A percentile compares a stretch with the other conserved stretches of the same genome.
phyloP scores from a whole-genome alignment of 768 basidiomycete species.

The Suillus weaverae region DNA sequence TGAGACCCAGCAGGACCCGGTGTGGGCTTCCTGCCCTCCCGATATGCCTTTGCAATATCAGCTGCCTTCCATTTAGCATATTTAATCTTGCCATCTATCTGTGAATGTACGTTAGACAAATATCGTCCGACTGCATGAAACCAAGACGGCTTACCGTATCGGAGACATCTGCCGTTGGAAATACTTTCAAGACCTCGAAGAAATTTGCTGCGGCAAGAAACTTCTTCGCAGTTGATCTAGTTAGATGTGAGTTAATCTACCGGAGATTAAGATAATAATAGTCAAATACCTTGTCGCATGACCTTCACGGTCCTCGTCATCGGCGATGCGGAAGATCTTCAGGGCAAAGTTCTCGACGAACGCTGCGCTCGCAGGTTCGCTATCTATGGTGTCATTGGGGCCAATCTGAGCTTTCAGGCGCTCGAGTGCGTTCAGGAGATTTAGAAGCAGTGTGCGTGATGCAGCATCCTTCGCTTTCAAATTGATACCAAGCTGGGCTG shows the following conservation, averaged over 20 bases:
- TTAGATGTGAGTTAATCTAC: conserved; percentile 10
- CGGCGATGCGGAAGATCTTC: conserved; percentile 83
- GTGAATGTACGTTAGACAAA: conserved; percentile 6
- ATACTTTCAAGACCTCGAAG: conserved; percentile 82
- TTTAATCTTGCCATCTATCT: conserved; percentile 86
- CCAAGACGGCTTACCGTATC: conserved; percentile 49
- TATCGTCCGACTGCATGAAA: not conserved
- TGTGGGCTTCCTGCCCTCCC: conserved; percentile 85
- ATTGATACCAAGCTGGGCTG: conserved; percentile 82
- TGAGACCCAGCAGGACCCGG: conserved; percentile 70
- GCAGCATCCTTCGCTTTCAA: conserved; percentile 64
- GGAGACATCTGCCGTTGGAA: conserved; percentile 57
- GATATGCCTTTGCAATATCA: conserved; percentile 90
- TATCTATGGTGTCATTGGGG: conserved; percentile 75
- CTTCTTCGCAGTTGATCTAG: conserved; percentile 86
- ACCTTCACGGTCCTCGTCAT: conserved; percentile 86
- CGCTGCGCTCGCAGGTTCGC: conserved; percentile 79
- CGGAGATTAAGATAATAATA: not conserved
- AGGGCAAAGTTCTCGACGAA: conserved; percentile 96
- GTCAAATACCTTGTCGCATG: conserved; percentile 64
- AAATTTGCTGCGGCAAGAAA: conserved; percentile 95
- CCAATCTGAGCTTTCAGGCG: conserved; percentile 75
- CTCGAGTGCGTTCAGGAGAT: conserved; percentile 78
- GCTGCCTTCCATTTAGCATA: conserved; percentile 99
- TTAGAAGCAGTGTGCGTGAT: conserved; percentile 68